Evolutionary conservation across 169 alveolate genomes (phyloP), one percentile per base, ranked within the genome.

Genomic region (Eimeria falciformis): DNA sequence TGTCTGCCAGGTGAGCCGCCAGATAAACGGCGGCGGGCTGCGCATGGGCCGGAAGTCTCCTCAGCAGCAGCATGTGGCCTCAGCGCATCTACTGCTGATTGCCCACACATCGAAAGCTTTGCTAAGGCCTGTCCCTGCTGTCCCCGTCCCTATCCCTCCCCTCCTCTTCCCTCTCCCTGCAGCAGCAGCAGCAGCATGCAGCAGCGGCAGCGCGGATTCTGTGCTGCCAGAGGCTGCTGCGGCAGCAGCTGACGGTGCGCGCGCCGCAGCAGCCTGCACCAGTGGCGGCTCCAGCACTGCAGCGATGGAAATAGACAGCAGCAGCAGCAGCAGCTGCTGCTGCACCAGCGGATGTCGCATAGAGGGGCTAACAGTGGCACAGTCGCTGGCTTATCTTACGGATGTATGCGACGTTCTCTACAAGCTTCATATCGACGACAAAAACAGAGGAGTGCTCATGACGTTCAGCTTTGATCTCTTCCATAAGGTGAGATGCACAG

Each of bases 391-490:
- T 1, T 90, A 90, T 37, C 50, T 77, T 11, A 45, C 78, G n/a
- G 93, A 90, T 29, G 91, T 90, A n/a, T 62, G 83, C 62, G 93
- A 90, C 89, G n/a, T 75, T 40, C 85, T 90, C n/a, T 90, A 90
- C 75, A 78, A 90, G 33, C 71, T 90, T 7, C 93, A 90, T 66
- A 82, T 90, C 25, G 91, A 90, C 53, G 93, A 90, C 17, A 90
- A 77, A 33, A 90, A 77, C 47, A 55, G 90, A 2, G 93, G 93
- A 11, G 78, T 81, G 27, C 91, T 90, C 21, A 75, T 90, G 62
- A 81, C 84, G 18, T 53, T 90, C 55, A 65, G 90, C 69, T 90
- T 90, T 25, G 93, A 90, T 37, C 73, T 65, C 14, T 90, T 90
- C 62, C 91, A 90, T 23, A 90, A 81, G 84, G 90, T 66, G 68